Evolutionary conservation across 192 early-diverging fungal genomes (phyloP), one percentile per base, ranked within the genome.

Genomic region (Coemansia sp.): DNA sequence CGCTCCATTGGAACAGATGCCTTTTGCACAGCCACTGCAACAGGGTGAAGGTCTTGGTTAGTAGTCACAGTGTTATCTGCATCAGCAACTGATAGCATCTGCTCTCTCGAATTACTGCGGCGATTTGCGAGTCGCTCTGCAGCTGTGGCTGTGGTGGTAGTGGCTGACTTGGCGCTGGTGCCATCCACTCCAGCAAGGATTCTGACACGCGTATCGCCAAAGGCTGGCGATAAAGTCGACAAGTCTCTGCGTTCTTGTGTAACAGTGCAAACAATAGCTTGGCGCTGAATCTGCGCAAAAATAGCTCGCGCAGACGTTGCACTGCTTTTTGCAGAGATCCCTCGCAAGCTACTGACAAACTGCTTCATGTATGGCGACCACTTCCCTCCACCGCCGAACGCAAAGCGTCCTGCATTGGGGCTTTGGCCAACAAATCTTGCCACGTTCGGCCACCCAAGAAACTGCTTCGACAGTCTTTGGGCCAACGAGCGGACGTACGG

Each of bases 281-380:
- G 78, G 35, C 72, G 64, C 59, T 67, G 72, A n/a, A 80, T 35
- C 69, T 75, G 72, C 0, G 77, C 77, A 68, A 70, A 61, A 12
- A 71, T 48, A 0, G 58, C 58, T 18, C 66, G 64, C 13, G 68
- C 72, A 3, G 72, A 66, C 10, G 66, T 18, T 3, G 63, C n/a
- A 26, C 25, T 63, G 3, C 37, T 48, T 23, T 42, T 31, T 2
- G 45, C 52, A 39, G 70, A 75, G 20, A 63, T 53, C 2, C 30
- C 55, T 48, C 77, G 58, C 28, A 80, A 26, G 46, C 43, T 61
- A 4, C 58, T 61, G 29, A 60, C 28, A 59, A 80, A 37, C 1
- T 52, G 64, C 18, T 56, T 63, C 45, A 67, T 30, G 39, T 71
- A 80, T 0, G 72, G 78, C 58, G 72, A 71, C 77, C 77, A 80